A percentile compares a stretch with the other conserved stretches of the same genome.
phyloP scores from a whole-genome alignment of 2,329 filamentous ascomycete species.

The Aspergillus aculeatinus region DNA sequence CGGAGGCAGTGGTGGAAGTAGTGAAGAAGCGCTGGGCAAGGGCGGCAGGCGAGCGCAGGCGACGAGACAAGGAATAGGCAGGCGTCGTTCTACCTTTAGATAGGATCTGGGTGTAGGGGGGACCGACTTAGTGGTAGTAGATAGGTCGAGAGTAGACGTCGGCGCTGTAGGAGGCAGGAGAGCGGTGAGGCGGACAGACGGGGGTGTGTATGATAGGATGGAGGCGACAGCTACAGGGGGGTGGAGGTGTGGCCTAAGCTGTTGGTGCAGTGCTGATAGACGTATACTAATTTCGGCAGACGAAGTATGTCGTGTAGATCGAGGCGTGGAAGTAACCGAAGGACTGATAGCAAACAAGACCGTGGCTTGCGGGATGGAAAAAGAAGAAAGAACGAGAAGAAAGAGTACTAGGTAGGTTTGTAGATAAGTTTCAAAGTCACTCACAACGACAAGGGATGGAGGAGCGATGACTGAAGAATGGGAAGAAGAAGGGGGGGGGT shows the following conservation, averaged over 20 bases:
- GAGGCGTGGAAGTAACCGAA: neutral
- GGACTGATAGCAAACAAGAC: conserved; percentile 4
- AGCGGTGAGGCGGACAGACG: conserved; percentile 22
- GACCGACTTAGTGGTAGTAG: neutral
- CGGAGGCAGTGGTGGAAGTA: neutral
- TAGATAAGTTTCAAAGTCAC: neutral
- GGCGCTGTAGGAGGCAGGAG: conserved; percentile 10
- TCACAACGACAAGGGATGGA: neutral
- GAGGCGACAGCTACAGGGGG: conserved; percentile 10
- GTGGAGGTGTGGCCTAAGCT: conserved; percentile 8
- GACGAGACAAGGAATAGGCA: neutral
- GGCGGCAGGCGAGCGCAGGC: neutral
- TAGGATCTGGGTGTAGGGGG: neutral
- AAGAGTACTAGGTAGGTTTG: too few species aligned
- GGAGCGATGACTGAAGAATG: neutral
- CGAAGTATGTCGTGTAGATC: neutral
- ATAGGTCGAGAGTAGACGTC: neutral
- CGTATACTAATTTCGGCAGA: neutral
- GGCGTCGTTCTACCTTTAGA: neutral
- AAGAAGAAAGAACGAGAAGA: neutral
- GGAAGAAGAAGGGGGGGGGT: conserved; percentile 6
- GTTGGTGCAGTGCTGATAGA: neutral
- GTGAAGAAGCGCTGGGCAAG: neutral
- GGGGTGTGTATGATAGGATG: conserved; percentile 12
- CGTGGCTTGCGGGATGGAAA: conserved; percentile 1